Conservation (phyloP, 768 basidiomycete species). For the Tricholoma flavovirens region DNA sequence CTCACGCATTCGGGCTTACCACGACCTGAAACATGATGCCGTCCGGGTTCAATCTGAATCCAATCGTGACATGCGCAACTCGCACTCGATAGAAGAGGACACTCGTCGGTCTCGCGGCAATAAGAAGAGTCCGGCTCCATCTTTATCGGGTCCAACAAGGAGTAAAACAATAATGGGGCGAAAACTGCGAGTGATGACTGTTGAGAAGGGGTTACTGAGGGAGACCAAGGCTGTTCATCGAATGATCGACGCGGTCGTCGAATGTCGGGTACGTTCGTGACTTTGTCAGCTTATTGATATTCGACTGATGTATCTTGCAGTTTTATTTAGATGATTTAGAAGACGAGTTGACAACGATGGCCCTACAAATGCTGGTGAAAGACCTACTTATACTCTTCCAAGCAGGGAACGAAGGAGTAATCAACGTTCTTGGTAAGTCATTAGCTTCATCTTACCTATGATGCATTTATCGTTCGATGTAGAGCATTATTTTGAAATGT, state of each 20-base stretch:
- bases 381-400: slow-evolving; percentile 94
- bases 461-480: slow-evolving; percentile 18
- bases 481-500: slow-evolving; percentile 99
- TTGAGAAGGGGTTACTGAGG: slow-evolving; percentile 90
- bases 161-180: slow-evolving; percentile 79
- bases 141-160: slow-evolving; percentile 37
- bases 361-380: slow-evolving; percentile 91
- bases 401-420: slow-evolving; percentile 92
- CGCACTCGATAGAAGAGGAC: slow-evolving; percentile 57
- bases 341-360: slow-evolving; percentile 84
- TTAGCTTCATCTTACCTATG: slow-evolving; percentile 7
- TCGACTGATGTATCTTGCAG: slow-evolving; percentile 31
- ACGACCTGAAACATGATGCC: slow-evolving; percentile 90
- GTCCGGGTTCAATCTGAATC: slow-evolving; percentile 90
- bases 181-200: slow-evolving; percentile 85
- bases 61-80: slow-evolving; percentile 79
- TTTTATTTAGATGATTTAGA: slow-evolving; percentile 93
- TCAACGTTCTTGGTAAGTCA: slow-evolving; percentile 66
- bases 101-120: slow-evolving; percentile 28
- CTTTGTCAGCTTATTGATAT: slow-evolving; percentile 2
- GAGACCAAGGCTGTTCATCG: slow-evolving; percentile 89
- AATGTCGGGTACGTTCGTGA: slow-evolving; percentile 67
- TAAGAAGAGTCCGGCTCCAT: slow-evolving; percentile 15
- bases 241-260: slow-evolving; percentile 83
- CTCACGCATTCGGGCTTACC: slow-evolving; percentile 79